These are phyloP conservation scores for Apodospora peruviana DNA, from an alignment of 495 filamentous ascomycete genomes.

Conservation along the genomic window DNA sequence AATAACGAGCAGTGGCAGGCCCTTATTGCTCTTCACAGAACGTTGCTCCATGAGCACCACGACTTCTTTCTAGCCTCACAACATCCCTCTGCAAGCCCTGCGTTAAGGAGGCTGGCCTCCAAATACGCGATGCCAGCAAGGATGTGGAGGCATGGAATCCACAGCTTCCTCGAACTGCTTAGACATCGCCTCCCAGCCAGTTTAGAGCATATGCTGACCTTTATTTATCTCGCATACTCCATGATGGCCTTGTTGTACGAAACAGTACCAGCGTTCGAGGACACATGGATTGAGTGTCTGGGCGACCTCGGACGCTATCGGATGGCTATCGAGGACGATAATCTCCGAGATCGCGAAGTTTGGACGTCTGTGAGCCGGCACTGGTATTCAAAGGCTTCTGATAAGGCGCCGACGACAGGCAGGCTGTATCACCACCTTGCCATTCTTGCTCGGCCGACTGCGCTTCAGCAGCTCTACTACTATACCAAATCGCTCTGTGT, in stretches of 20 bases:
- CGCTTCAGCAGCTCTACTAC: constrained; percentile 68
- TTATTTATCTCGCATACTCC: constrained; percentile 75
- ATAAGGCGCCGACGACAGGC: constrained; percentile 63
- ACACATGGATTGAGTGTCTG: constrained; percentile 88
- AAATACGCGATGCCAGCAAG: constrained; percentile 78
- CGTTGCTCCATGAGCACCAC: constrained; percentile 71
- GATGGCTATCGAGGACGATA: constrained; percentile 75
- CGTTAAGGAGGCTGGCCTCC: constrained; percentile 52
- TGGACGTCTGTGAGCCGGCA: constrained; percentile 73
- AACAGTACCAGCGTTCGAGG: constrained; percentile 67
- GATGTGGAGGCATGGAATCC: constrained; percentile 83
- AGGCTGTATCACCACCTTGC: constrained; percentile 82
- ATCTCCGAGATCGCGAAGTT: constrained; percentile 63
- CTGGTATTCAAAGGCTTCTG: constrained; percentile 78
- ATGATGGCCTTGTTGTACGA: constrained; percentile 76
- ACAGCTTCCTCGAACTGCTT: constrained; percentile 70
- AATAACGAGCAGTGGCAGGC: constrained; percentile 58
- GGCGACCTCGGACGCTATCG: constrained; percentile 62
- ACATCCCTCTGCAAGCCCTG: constrained; percentile 61
- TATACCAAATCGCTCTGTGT: constrained; percentile 53
- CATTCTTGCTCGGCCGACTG: constrained; percentile 70
- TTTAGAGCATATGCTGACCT: constrained; percentile 73
- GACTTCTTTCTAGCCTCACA: constrained; percentile 78
- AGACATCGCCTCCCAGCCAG: constrained; percentile 59
- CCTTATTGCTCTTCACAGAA: constrained; percentile 64